Evolutionary conservation across 331 rosid species (phyloP), one percentile per base, ranked within the genome.

Genomic region (Pyracantha coccinea): DNA sequence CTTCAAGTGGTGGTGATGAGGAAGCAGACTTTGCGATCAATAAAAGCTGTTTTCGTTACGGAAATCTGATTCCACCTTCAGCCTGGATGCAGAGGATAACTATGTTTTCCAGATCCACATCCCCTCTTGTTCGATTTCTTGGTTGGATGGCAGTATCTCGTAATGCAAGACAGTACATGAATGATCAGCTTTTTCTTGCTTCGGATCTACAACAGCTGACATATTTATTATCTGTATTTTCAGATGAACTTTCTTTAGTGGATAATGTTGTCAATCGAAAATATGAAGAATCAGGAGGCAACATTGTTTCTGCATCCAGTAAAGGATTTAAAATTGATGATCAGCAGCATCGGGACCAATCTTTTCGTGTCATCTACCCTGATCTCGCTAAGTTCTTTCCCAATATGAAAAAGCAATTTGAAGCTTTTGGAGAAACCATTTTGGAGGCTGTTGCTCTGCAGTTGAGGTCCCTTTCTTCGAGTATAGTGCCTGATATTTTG

Each of bases 111-210:
- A 33, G 88, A 65, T 85, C 83, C 69, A 62, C 72, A 57, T 85
- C 80, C 66, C 97, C 98, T 79, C 82, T 93, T 86, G 97, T 88
- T 79, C 92, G 97, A 55, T 93, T 89, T 80, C 87, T 93, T 77
- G 97, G 98, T 72, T 93, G 98, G 98, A 93, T 93, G 98, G 98
- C 98, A 59, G 86, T 93, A 73, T 91, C 97, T 78, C 96, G 89
- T 71, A 93, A 89, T 86, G 97, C 97, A 69, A 89, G 86, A 72
- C 89, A 86, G 72, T 93, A 87, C 72, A 78, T 83, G 71, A 88
- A 86, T 78, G 98, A 93, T 72, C 83, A 59, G 24, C 78, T 84
- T 77, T 87, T 86, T 78, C 93, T 93, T 85, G 97, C 97, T 74
- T 88, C 89, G n/a, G 93, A 91, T 85, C 73, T 93, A 74, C 86